phyloP scores from a whole-genome alignment of 1,284 basidiomycete species.

The Thelephora terrestris region DNA sequence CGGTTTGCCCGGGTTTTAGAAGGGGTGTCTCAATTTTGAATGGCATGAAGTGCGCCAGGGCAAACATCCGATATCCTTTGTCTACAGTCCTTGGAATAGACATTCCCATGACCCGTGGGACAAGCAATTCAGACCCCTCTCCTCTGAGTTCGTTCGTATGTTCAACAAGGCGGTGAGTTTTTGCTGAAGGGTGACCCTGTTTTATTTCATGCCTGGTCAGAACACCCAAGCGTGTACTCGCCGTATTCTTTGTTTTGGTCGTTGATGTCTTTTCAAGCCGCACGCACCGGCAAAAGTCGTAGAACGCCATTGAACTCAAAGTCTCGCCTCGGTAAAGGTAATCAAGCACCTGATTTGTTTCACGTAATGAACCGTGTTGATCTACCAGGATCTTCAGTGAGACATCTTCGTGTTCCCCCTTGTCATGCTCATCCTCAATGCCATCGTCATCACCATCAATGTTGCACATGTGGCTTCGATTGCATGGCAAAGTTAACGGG shows the following conservation, averaged over 20 bases:
- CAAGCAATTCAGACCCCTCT: not conserved
- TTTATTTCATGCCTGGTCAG: too few relatives aligned
- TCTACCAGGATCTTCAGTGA: too few relatives aligned
- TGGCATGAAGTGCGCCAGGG: constrained; percentile 18
- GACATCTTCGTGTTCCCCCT: too few relatives aligned
- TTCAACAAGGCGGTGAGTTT: not conserved
- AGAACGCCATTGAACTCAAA: not conserved
- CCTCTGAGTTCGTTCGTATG: too few relatives aligned
- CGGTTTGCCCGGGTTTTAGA: not conserved
- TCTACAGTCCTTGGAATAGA: constrained; percentile 15
- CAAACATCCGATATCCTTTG: constrained; percentile 13
- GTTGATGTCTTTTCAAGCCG: too few relatives aligned
- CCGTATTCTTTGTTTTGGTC: not conserved
- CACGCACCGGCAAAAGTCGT: too few relatives aligned
- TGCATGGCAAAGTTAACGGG: not conserved
- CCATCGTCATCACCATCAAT: not conserved
- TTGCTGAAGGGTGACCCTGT: not conserved
- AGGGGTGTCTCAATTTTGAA: constrained; percentile 8
- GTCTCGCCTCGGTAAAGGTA: not conserved
- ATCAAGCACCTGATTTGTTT: not conserved
- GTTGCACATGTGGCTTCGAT: not conserved
- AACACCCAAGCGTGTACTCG: not conserved
- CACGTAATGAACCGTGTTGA: not conserved
- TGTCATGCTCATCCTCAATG: not conserved
- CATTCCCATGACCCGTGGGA: constrained; percentile 15